Evolutionary conservation across 805 yeast genomes (phyloP), one percentile per base, ranked within the genome.

Genomic region (Saccharomycopsis schoenii): DNA sequence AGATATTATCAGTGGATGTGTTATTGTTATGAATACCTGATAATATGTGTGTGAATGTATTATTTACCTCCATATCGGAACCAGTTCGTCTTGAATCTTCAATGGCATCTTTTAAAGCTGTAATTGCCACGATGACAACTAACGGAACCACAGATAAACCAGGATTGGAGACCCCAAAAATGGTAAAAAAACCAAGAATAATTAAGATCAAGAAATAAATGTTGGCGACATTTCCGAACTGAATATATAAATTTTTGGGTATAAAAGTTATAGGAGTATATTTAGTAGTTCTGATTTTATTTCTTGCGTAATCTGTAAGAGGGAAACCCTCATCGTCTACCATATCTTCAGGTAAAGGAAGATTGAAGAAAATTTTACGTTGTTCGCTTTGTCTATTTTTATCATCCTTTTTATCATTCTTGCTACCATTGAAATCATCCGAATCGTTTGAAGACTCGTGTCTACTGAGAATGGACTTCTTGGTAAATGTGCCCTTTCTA

Each of bases 271-370:
- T 70, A 5, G 98, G 97, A 1, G 97, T 93, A 73, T 93, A 93
- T 75, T 90, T 93, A 1, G 99, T 90, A 0, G 98, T 91, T 76
- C 97, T 83, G 67, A 94, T 89, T 72, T 94, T 92, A 76, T 93
- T 93, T 68, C 97, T 80, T 11, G 96, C 84, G 69, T 88, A 93
- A n/a, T 72, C 70, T 0, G 78, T 76, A 19, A 68, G 69, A 1
- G 93, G 88, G 42, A 80, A 78, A 14, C 86, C 85, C 1, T 84
- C 79, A 68, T 83, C 83, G 62, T 84, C 85, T 21, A 82, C 57
- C 70, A 78, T 73, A 42, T 80, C 80, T 24, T 78, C 82, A 0
- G 94, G 91, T 34, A 88, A 70, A 1, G 77, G 76, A 67, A 80
- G 68, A 69, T 88, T 87, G 74, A 84, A 80, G 61, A 79, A 85